Evolutionary conservation across 257 asterid species (phyloP).

Genomic region (Solanum ossicruentum): DNA sequence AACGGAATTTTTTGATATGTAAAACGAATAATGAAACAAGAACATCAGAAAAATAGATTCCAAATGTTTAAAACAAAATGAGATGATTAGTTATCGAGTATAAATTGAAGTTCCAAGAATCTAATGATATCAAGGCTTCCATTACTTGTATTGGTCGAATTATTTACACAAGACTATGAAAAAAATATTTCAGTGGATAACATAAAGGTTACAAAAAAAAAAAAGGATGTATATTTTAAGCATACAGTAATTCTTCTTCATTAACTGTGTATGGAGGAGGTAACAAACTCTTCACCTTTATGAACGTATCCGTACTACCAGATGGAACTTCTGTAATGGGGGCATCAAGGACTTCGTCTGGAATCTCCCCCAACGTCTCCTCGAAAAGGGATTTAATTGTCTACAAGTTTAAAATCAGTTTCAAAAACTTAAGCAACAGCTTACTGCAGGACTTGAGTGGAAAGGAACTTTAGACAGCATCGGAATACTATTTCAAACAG

Average conservation of each 20-base stretch:
- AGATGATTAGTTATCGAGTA: not conserved
- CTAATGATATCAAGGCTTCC: not conserved
- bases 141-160: not conserved
- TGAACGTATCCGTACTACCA: slow-evolving; percentile 30
- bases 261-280: slow-evolving; percentile 44
- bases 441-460: not conserved
- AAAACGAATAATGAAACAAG: not conserved
- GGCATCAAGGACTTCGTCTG: slow-evolving; percentile 69
- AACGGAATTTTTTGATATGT: not conserved
- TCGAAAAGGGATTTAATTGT: slow-evolving; percentile 55
- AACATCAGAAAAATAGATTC: not conserved
- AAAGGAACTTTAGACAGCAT: not conserved
- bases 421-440: not conserved
- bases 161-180: not conserved
- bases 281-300: slow-evolving; percentile 41
- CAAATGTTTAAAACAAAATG: not conserved
- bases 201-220: not conserved
- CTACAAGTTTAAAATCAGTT: slow-evolving; percentile 27
- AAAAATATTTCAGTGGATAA: not conserved
- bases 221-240: slow-evolving; percentile 19
- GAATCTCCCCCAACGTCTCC: slow-evolving; percentile 55
- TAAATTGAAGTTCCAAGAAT: not conserved
- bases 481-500: not conserved
- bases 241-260: slow-evolving; percentile 62
- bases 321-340: slow-evolving; percentile 32